Base-by-base conservation (phyloP, 108 stramenopile genomes). In the Nitzschia putrida region DNA sequence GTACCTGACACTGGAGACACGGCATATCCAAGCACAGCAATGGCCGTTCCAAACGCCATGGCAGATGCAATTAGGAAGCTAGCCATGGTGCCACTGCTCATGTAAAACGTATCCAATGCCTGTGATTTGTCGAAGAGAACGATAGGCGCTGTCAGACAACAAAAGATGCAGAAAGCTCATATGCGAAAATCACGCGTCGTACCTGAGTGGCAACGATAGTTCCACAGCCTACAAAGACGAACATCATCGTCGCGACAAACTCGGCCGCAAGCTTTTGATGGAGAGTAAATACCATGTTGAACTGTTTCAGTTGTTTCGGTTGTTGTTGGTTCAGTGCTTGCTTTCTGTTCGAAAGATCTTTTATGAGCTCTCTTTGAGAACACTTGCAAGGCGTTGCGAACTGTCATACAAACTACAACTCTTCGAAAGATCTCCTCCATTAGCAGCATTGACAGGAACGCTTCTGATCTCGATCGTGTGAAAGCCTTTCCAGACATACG, bases 41-140 rank as follows among this genome's bases (percentile, higher is more conserved):
- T 70, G 40, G 60, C 52, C 16, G 77, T 29, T 21, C 71, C 72
- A 51, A 81, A 72, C 13, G 72, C 69, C 25, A 77, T 51, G 26
- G 80, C 57, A 22, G 75, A 68, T 5, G 72, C 71, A 20, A 65
- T 16, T 8, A 64, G 18, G 14, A 22, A 20, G 21, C 45, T 40
- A 51, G n/a, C 67, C 61, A 38, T 61, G 56, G 68, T 69, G 73
- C 10, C 78, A 41, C 18, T 29, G 51, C 41, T 44, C 51, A 68
- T 50, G 14, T 49, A 18, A 49, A 49, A 49, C 54, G 12, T 53
- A 41, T 41, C 51, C 14, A 49, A 18, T 16, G 47, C 14, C 47
- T 49, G 6, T 49, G n/a, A 49, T 16, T 34, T 4, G 29, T 34
- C 29, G 4, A 34, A 34, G 3, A 47, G 1, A 21, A 26, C 1